Base-by-base conservation (phyloP, 495 filamentous ascomycete species). In the Aspergillus indologenus region DNA sequence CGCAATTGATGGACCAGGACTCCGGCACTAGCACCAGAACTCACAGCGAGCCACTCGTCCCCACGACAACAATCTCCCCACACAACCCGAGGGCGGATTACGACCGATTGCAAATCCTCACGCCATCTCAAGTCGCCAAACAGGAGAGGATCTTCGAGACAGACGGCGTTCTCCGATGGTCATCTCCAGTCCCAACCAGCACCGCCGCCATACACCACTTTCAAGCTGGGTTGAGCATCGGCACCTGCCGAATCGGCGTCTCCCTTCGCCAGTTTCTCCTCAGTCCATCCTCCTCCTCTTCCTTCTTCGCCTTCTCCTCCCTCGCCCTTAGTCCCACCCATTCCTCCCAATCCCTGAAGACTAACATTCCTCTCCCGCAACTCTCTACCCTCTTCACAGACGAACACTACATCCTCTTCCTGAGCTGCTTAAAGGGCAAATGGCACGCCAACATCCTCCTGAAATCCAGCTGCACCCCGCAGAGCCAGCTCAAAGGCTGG, bases 61-160 rank as follows among this genome's bases (percentile, higher is more conserved):
- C 55, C 17, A 21, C 12, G 47, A 1, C 47, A 43, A 12, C 54
- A 54, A 31, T 19, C 48, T 18, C 47, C 12, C 12, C 19, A 48
- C 51, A 44, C 22, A 58, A 54, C 20, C n/a, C 46, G 22, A 51
- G 17, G 51, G 34, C 53, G 23, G 31, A 45, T 14, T 40, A n/a
- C 22, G 58, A 47, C 51, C 58, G 34, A 40, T 11, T 40, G 34
- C 34, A 22, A 23, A 65, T 87, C 23, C 78, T 89, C 17, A 79
- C 72, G 0, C 92, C 90, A 0, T 75, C 78, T 18, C 76, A 90
- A 62, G 84, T 89, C 3, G 76, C 90, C 8, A 58, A 64, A 22
- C 67, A 82, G 63, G 93, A 98, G 72, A 76, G 78, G 31, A 89
- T 97, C 58, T 87, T 97, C 61, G 82, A 83, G 45, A 76, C 77